A percentile compares a stretch with the other conserved stretches of the same genome.
These are phyloP conservation scores for Lecanicillium sp. DNA, from an alignment of 2,329 filamentous ascomycete genomes.

Conservation along the genomic window DNA sequence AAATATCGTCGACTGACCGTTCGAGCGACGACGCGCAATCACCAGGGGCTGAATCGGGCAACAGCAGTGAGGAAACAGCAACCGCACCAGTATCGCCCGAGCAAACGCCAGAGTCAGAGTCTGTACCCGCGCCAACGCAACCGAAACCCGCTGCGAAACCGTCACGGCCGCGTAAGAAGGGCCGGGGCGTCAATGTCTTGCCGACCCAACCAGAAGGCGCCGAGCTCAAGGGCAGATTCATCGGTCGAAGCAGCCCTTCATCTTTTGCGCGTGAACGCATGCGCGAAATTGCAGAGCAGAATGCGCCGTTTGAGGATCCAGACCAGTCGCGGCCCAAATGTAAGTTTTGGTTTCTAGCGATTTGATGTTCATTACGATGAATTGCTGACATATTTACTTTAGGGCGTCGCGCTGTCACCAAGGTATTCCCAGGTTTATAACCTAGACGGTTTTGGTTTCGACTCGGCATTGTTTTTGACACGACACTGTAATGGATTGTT, in stretches of 20 bases:
- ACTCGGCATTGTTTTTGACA: no score
- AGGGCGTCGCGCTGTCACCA: conserved; percentile 36
- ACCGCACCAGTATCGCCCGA: not conserved
- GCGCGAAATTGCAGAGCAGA: conserved; percentile 33
- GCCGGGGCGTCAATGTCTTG: conserved; percentile 20
- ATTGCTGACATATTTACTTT: not conserved
- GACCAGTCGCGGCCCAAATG: conserved; percentile 31
- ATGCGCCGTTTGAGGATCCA: conserved; percentile 35
- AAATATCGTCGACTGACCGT: conserved; percentile 1
- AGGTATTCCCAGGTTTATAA: conserved; percentile 32
- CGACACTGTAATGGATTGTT: no score
- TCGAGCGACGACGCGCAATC: conserved; percentile 2
- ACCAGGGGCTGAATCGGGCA: not conserved
- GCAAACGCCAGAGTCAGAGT: not conserved
- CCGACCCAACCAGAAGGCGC: conserved; percentile 29
- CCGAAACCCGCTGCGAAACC: not conserved
- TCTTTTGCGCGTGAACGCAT: conserved; percentile 36
- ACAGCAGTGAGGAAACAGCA: not conserved
- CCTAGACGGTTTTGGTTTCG: not conserved
- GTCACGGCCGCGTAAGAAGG: conserved; percentile 11
- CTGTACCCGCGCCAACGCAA: not conserved
- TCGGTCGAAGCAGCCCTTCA: conserved; percentile 32
- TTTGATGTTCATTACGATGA: not conserved
- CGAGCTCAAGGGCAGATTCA: conserved; percentile 19
- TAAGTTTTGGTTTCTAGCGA: conserved; percentile 20